Conservation (phyloP, 2,329 filamentous ascomycete genomes). For the Penicillium sclerotigenum region DNA sequence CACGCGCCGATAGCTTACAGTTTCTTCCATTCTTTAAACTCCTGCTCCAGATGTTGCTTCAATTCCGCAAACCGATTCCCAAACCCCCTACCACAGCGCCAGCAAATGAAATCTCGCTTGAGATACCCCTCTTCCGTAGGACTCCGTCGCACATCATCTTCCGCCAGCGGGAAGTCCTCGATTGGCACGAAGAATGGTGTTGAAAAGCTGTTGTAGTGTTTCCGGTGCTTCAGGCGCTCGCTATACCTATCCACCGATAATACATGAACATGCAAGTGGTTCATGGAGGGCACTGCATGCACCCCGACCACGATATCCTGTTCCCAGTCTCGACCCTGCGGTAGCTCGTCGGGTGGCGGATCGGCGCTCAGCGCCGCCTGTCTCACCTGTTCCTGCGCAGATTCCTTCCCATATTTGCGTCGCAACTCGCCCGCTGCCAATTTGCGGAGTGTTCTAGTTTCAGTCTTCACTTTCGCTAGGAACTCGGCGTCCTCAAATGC, state of each 20-base stretch:
- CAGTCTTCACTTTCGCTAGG: constrained; percentile 59
- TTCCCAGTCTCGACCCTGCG: constrained; percentile 73
- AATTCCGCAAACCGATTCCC: constrained; percentile 69
- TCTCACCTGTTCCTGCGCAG: constrained; percentile 60
- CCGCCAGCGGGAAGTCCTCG: constrained; percentile 71
- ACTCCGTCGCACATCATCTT: constrained; percentile 62
- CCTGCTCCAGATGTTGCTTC: constrained; percentile 70
- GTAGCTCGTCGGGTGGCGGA: constrained; percentile 51
- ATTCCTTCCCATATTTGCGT: constrained; percentile 63
- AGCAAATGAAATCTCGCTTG: constrained; percentile 68
- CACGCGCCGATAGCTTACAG: constrained; percentile 43
- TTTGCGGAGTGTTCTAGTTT: constrained; percentile 58
- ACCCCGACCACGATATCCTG: constrained; percentile 72
- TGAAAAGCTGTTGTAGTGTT: constrained; percentile 90
- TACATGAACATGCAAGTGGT: constrained; percentile 85
- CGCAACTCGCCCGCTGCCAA: constrained; percentile 74
- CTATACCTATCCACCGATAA: constrained; percentile 76
- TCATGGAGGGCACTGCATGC: constrained; percentile 88
- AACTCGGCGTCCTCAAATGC: constrained; percentile 71
- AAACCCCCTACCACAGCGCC: constrained; percentile 76
- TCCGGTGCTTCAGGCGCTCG: constrained; percentile 68
- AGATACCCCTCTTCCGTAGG: constrained; percentile 59
- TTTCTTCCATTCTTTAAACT: constrained; percentile 73
- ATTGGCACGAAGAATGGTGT: constrained; percentile 79
- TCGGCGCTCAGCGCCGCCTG: constrained; percentile 63